These are phyloP conservation scores for Candida adriatica DNA, from an alignment of 805 yeast species.

Conservation along the genomic window DNA sequence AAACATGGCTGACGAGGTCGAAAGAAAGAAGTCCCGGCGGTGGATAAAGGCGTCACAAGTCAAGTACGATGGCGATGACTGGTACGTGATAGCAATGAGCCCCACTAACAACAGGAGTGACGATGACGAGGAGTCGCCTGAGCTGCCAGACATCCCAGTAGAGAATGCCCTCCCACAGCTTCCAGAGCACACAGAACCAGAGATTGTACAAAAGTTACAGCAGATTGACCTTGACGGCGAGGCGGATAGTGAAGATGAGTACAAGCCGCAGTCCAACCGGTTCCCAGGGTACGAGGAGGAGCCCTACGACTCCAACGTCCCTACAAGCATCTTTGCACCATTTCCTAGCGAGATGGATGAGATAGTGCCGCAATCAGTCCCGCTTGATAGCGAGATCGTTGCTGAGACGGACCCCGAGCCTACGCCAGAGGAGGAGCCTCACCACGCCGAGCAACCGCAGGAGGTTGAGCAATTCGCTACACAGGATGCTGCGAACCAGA, in stretches of 20 bases:
- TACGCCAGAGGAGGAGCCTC: neutral
- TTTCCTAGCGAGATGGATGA: conserved; percentile 10
- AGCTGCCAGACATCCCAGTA: conserved; percentile 11
- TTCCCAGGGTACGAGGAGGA: conserved; percentile 2
- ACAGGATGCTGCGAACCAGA: no score
- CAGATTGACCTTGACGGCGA: no score
- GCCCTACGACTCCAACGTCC: conserved; percentile 10
- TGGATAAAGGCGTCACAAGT: conserved; percentile 36
- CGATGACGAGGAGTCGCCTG: neutral
- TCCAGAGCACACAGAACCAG: conserved; percentile 6
- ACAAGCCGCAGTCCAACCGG: neutral
- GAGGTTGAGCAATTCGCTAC: no score
- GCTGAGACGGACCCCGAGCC: neutral
- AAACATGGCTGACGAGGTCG: conserved; percentile 25
- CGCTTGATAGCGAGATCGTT: conserved; percentile 1
- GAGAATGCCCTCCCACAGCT: conserved; percentile 11
- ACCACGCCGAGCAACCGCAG: no score
- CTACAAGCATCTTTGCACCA: conserved; percentile 11
- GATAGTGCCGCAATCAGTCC: conserved; percentile 8
- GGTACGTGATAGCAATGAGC: conserved; percentile 19
- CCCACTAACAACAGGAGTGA: neutral
- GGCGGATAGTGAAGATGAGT: neutral
- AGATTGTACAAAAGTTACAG: no score
- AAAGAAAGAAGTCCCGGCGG: conserved; percentile 32
- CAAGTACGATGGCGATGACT: conserved; percentile 35